phyloP scores from a whole-genome alignment of 2,329 filamentous ascomycete species.

The Teratosphaeria destructans region DNA sequence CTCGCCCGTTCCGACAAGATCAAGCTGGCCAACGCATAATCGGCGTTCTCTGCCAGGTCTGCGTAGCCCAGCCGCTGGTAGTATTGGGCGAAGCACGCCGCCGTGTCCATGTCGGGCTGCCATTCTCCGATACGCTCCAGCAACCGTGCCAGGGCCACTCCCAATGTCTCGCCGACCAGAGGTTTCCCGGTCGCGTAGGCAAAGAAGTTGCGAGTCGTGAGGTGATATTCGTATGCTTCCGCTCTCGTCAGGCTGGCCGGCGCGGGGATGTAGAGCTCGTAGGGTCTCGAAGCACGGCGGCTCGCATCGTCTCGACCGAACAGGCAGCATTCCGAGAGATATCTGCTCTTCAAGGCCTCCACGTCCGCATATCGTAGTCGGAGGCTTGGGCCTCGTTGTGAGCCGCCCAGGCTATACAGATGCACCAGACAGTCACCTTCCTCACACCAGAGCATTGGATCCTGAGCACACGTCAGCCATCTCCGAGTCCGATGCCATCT shows the following conservation, averaged over 20 bases:
- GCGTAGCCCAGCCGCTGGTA: slow-evolving; percentile 60
- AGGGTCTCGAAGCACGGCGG: slow-evolving; percentile 9
- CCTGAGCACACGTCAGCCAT: slow-evolving; percentile 37
- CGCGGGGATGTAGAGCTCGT: slow-evolving; percentile 60
- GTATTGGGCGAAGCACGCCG: slow-evolving; percentile 46
- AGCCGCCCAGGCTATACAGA: slow-evolving; percentile 56
- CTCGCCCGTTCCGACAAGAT: slow-evolving; percentile 58
- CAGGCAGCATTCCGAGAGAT: slow-evolving; percentile 45
- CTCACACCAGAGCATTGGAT: slow-evolving; percentile 59
- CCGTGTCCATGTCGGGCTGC: slow-evolving; percentile 25
- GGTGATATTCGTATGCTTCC: slow-evolving; percentile 51
- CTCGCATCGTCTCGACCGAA: slow-evolving; percentile 4
- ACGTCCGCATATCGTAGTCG: slow-evolving; percentile 51
- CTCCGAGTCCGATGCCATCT: slow-evolving; percentile 1
- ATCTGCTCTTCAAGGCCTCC: slow-evolving; percentile 47
- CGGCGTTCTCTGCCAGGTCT: slow-evolving; percentile 53
- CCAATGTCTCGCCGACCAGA: slow-evolving; percentile 57
- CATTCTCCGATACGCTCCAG: slow-evolving; percentile 49
- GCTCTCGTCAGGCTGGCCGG: slow-evolving; percentile 44
- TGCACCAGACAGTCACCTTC: slow-evolving; percentile 61
- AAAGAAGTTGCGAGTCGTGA: slow-evolving; percentile 65
- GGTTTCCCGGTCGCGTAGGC: slow-evolving; percentile 58
- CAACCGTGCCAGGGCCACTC: slow-evolving; percentile 53
- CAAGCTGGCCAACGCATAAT: slow-evolving; percentile 58
- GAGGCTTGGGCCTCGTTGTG: slow-evolving; percentile 57